Conservation (phyloP, 768 basidiomycete species). For the Tricholoma sp. region DNA sequence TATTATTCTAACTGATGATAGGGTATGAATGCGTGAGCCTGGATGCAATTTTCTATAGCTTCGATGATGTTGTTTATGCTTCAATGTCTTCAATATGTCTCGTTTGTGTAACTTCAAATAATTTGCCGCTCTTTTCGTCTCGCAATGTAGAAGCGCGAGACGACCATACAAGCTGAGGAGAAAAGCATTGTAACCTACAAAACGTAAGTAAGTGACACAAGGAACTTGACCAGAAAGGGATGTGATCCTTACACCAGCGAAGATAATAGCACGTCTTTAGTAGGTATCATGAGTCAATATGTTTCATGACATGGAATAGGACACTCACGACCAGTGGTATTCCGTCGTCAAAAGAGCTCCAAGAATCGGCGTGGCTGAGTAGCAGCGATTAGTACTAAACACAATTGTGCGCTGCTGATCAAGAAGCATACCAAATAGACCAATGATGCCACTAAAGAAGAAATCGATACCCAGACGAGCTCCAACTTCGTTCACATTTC, state of each 20-base stretch:
- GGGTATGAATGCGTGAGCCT: too few species aligned
- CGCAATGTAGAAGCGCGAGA: neutral
- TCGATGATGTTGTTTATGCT: too few species aligned
- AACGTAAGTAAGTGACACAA: neutral
- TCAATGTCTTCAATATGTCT: too few species aligned
- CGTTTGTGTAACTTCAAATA: too few species aligned
- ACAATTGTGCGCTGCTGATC: neutral
- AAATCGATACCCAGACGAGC: slow-evolving; percentile 3
- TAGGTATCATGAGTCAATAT: neutral
- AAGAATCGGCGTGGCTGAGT: slow-evolving; percentile 3
- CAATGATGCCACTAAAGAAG: slow-evolving; percentile 3
- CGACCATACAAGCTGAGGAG: neutral
- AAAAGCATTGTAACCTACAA: neutral
- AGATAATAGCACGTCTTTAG: neutral
- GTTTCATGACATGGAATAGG: neutral
- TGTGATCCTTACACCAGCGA: neutral
- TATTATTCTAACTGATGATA: too few species aligned
- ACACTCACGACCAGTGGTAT: neutral
- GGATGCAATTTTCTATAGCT: too few species aligned
- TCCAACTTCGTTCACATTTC: neutral
- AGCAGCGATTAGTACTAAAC: neutral
- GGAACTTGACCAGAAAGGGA: neutral
- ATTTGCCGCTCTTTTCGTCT: neutral
- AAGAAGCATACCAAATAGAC: neutral
- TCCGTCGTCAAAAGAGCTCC: slow-evolving; percentile 2